Evolutionary conservation across 1,284 basidiomycete genomes (phyloP).

Genomic region (Leccinum pachyderme): DNA sequence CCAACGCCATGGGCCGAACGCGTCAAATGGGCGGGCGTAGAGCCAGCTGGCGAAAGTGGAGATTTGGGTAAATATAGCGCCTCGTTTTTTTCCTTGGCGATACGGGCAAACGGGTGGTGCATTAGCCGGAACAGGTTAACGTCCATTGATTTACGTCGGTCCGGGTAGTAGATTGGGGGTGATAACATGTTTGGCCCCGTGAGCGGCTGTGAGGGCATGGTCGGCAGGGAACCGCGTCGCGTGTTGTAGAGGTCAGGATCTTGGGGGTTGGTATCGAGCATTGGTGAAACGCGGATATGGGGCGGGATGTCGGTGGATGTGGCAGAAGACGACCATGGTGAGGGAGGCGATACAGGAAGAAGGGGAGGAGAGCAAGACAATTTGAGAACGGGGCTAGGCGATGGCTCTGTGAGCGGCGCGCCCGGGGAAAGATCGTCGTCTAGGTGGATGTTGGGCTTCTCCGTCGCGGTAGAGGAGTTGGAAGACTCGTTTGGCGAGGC

Average conservation of each 20-base stretch:
- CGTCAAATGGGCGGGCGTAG: slow-evolving; percentile 26
- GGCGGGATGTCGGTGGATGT: slow-evolving; percentile 30
- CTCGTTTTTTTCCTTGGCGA: slow-evolving; percentile 56
- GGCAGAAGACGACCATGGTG: slow-evolving; percentile 40
- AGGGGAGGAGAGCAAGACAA: slow-evolving; percentile 37
- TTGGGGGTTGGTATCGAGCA: slow-evolving; percentile 19
- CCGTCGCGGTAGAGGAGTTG: slow-evolving; percentile 32
- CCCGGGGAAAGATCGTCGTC: slow-evolving; percentile 16
- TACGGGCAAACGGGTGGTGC: slow-evolving; percentile 58
- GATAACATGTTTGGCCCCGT: slow-evolving; percentile 19
- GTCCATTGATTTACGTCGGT: slow-evolving; percentile 59
- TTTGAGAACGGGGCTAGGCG: slow-evolving; percentile 37
- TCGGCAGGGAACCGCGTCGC: slow-evolving; percentile 52
- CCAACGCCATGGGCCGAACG: slow-evolving; percentile 24
- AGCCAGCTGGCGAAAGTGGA: slow-evolving; percentile 32
- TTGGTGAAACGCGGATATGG: slow-evolving; percentile 15
- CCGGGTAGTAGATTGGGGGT: slow-evolving; percentile 28
- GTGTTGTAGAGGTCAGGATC: slow-evolving; percentile 25
- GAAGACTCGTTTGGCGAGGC: slow-evolving; percentile 32
- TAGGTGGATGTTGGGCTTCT: slow-evolving; percentile 17
- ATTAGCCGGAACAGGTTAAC: slow-evolving; percentile 58
- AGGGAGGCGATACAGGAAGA: slow-evolving; percentile 36
- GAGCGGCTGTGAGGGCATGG: slow-evolving; percentile 40
- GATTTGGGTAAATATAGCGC: slow-evolving; percentile 42
- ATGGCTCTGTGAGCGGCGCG: slow-evolving; percentile 12